Evolutionary conservation across 768 basidiomycete genomes (phyloP), one percentile per base, ranked within the genome.

Genomic region (Dioszegia crocea): DNA sequence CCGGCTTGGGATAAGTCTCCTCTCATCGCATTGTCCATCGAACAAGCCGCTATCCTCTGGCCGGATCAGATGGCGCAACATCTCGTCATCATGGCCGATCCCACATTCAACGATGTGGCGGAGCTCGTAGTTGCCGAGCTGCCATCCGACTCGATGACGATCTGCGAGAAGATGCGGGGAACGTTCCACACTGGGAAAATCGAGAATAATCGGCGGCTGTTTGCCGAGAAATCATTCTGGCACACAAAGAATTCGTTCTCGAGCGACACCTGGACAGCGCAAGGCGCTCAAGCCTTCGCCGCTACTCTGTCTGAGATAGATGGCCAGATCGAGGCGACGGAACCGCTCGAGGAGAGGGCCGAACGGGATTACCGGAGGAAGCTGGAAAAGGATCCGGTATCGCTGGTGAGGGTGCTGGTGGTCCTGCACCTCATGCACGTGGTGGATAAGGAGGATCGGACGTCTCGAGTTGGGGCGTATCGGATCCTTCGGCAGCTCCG

Each of bases 181-280:
- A 40, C 27, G 51, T 40, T 53, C 26, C 14, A 17, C 11, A 1
- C 33, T 3, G 51, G 51, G 16, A 23, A 53, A 8, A 27, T 53
- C 23, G 51, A 36, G 17, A 11, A 29, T 4, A 56, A 46, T 31
- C 30, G 45, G 26, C 17, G 31, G 41, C n/a, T 24, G 4, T 57
- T 48, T 16, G 38, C 45, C 5, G 36, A 17, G n/a, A 9, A 48
- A 27, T 85, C 87, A 63, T 91, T 93, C 73, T 96, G 91, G 91
- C 82, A 84, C 38, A 78, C 94, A 70, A 91, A 90, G 70, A 84
- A 85, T 23, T 83, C 67, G 86, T 92, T 41, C 88, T 88, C 4
- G 54, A 80, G 1, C 62, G 67, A 4, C 11, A 45, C 2, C n/a
- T 23, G 57, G 54, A 38, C 38, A 11, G 33, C 50, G 10, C 44